phyloP scores from a whole-genome alignment of 129 eudicot genomes.

The Helianthus tuberosus region DNA sequence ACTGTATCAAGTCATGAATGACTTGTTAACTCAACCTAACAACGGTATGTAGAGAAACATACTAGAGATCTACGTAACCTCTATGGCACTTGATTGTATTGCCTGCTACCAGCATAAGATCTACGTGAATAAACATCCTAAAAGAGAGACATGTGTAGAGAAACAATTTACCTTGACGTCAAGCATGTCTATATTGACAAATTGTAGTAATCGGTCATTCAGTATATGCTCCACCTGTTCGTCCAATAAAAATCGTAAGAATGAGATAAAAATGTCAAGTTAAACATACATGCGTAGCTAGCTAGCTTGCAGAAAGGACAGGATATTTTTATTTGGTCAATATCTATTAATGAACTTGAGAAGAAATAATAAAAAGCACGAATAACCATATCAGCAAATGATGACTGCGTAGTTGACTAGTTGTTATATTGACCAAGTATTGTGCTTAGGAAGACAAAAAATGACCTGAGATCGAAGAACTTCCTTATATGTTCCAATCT shows the following conservation, averaged over 20 bases:
- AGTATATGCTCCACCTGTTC: constrained; percentile 93
- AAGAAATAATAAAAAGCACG: not conserved
- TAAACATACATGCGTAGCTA: constrained; percentile 7
- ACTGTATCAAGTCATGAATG: constrained; percentile 2
- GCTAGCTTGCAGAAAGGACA: not conserved
- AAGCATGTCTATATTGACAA: constrained; percentile 89
- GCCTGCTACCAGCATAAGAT: constrained; percentile 4
- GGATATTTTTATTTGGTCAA: not conserved
- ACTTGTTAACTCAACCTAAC: constrained; percentile 7
- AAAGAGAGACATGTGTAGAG: constrained; percentile 17
- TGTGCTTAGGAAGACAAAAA: constrained; percentile 12
- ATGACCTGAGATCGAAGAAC: constrained; percentile 98
- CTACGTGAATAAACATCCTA: not conserved
- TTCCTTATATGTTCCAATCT: constrained; percentile 97
- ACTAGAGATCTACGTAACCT: not conserved
- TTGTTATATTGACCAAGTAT: constrained; percentile 4
- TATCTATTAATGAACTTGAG: not conserved
- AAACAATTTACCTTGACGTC: constrained; percentile 81
- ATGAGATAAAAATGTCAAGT: not conserved
- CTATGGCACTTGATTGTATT: constrained; percentile 6
- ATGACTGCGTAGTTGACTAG: not conserved
- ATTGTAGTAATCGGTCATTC: constrained; percentile 85
- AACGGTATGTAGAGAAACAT: not conserved
- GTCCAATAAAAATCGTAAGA: constrained; percentile 27
- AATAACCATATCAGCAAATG: constrained; percentile 14